Evolutionary conservation across 306 rosid genomes (phyloP), one percentile per base, ranked within the genome.

Genomic region (Abrus pulchellus): DNA sequence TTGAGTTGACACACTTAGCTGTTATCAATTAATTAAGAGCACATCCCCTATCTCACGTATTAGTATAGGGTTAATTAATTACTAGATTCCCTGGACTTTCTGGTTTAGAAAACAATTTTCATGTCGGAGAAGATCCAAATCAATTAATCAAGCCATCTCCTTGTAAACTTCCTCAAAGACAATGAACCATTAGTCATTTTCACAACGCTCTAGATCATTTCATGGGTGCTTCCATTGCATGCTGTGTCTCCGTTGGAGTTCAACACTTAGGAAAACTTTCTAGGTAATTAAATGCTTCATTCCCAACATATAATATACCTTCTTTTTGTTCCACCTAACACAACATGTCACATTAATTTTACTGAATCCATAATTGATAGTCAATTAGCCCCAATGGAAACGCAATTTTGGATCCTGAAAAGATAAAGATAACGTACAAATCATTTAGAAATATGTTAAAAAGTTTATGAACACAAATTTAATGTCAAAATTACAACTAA

Each of bases 1-100:
- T 61, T 43, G 68, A 45, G 87, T 76, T 81, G 78, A 83, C 85
- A 82, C 63, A 45, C 76, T 75, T 85, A 90, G 86, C 87, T 88
- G 90, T 86, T 48, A 43, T 43, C 68, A 78, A 63, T 7, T 5
- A 44, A 75, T 65, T 82, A 80, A 68, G 56, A 83, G 60, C 83
- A 81, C 44, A 57, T 28, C 52, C 49, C 85, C 73, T 68, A 49
- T 75, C 63, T 69, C 54, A 75, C 57, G 76, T 59, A 60, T 33
- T n/a, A 67, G 57, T 59, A 64, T 36, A 36, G 20, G 20, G 20
- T 20, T 20, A 40, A 81, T 41, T 73, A 73, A 73, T 65, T 41
- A 38, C 12, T 56, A 48, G 85, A 66, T 77, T 67, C 81, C 34
- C 73, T 1, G 44, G 20, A 53, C 49, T 40, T 33, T 63, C 10